Base-by-base conservation (phyloP, 345 rosid genomes). In the Aegle marmelos region DNA sequence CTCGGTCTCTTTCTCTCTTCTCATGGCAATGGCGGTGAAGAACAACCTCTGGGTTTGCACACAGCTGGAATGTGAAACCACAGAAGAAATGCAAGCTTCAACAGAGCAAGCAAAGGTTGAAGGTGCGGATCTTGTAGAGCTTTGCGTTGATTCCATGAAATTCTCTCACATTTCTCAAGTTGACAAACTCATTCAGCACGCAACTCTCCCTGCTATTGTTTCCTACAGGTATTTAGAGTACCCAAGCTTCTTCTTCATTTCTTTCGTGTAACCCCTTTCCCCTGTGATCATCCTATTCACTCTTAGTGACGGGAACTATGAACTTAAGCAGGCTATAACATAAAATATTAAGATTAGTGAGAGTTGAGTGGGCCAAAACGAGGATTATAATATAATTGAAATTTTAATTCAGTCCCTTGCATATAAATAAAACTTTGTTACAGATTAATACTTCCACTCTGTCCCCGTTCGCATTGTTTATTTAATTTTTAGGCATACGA, bases 81-180 rank as follows among this genome's bases (percentile, higher is more conserved):
- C 31, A 0, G 80, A 62, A 50, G 87, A 83, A 78, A 83, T 81
- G 87, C 34, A 72, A 19, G 62, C 68, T 54, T 79, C 81, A 48
- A 79, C 80, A 81, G 82, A 79, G 31, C 78, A 78, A 30, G 89
- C 87, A 17, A 78, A 80, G 63, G 76, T 24, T 6, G 80, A 86
- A 82, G 89, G 87, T 3, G 87, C 89, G 2, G 87, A 86, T 72
- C 37, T 84, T 19, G 85, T 82, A 22, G 89, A 86, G 77, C 78
- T 86, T 66, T 58, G 81, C 79, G 9, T 82, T 17, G 75, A 82
- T 37, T 83, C 85, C 68, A 11, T 79, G 72, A n/a, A 74, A 0
- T 33, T 62, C 56, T 64, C 85, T 59, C 76, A 66, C 69, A 31
- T 72, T 74, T 79, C 85, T 58, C 31, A 61, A 37, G 13, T 78